phyloP scores from a whole-genome alignment of 148 eudicot species.

The Amaranthus palmeri region DNA sequence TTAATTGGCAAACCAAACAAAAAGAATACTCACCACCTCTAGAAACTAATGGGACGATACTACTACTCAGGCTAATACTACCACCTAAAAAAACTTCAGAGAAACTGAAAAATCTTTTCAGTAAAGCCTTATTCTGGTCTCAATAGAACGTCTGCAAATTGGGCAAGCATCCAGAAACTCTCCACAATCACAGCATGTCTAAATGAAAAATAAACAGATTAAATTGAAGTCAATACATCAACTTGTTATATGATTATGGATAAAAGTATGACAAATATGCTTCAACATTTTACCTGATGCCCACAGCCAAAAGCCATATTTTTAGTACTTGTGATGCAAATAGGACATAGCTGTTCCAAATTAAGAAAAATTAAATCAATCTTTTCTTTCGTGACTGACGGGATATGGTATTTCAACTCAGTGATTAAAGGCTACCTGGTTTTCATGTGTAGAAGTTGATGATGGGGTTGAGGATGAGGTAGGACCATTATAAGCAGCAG shows the following conservation, averaged over 20 bases:
- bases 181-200: constrained; percentile 96
- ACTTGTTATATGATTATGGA: neutral
- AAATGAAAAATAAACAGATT: constrained; percentile 8
- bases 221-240: constrained; percentile 3
- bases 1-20: neutral
- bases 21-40: neutral
- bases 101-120: constrained; percentile 20
- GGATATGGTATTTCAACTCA: neutral
- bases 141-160: constrained; percentile 64
- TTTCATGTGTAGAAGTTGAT: constrained; percentile 46
- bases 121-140: constrained; percentile 78
- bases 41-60: neutral
- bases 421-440: constrained; percentile 41
- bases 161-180: constrained; percentile 72
- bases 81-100: constrained; percentile 3
- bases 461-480: constrained; percentile 32
- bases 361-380: neutral
- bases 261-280: neutral
- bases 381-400: neutral
- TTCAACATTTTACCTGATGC: constrained; percentile 63
- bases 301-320: constrained; percentile 99
- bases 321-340: constrained; percentile 76
- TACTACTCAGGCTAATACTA: constrained; percentile 13
- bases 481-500: constrained; percentile 27
- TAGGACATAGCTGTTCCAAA: constrained; percentile 64